Percentiles rank a stretch among this genome's conserved stretches.
These are phyloP conservation scores for Chlamydomonas incerta DNA, from an alignment of 139 green algal genomes.

Conservation along the genomic window DNA sequence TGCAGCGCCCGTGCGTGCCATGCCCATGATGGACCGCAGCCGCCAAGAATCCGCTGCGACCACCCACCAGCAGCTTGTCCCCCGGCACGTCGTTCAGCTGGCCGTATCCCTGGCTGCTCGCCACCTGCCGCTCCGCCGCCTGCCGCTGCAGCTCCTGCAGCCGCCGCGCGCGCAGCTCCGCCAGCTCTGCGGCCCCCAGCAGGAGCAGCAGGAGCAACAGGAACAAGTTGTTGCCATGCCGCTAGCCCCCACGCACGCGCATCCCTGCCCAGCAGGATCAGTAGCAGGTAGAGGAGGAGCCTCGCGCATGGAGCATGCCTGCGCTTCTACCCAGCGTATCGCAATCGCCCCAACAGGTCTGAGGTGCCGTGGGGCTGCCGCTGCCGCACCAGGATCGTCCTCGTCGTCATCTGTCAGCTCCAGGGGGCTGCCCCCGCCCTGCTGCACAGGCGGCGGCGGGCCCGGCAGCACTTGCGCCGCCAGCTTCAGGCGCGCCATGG, in stretches of 20 bases:
- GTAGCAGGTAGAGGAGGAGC: too few relatives aligned
- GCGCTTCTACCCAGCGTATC: too few relatives aligned
- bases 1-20: too few relatives aligned
- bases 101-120: neutral
- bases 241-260: too few relatives aligned
- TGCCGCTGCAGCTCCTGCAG: slow-evolving; percentile 40
- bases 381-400: neutral
- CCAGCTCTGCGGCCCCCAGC: neutral
- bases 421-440: neutral
- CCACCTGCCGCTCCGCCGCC: neutral
- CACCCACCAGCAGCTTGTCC: slow-evolving; percentile 25
- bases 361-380: neutral
- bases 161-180: slow-evolving; percentile 17
- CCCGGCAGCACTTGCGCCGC: neutral
- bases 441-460: neutral
- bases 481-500: neutral
- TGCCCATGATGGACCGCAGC: too few relatives aligned
- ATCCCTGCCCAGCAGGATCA: too few relatives aligned
- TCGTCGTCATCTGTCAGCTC: neutral
- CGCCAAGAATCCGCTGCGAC: too few relatives aligned
- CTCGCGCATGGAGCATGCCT: too few relatives aligned
- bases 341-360: too few relatives aligned
- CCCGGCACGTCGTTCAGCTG: neutral
- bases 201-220: too few relatives aligned
- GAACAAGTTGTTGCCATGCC: too few relatives aligned